Base-by-base conservation (phyloP, 495 filamentous ascomycete species). In the Penicillium alfredii region DNA sequence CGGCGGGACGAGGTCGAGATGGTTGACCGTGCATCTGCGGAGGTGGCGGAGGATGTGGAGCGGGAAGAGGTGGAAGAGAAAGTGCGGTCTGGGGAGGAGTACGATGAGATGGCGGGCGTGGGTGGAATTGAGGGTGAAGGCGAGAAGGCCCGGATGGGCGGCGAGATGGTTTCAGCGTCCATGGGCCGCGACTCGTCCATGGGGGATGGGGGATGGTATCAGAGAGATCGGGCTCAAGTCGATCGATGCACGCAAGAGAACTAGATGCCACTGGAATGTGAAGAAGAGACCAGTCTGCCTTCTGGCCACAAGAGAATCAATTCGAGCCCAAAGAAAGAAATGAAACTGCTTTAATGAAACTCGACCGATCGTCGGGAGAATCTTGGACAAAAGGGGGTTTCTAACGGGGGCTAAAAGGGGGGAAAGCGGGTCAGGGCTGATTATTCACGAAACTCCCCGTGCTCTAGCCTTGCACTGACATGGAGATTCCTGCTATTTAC, bases 11-110 rank as follows among this genome's bases (percentile, higher is more conserved):
- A 79, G 55, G 50, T 70, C 66, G 64, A 80, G 53, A 68, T 74
- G 49, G 62, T 73, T 26, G 65, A 76, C 29, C 73, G 60, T 20
- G 69, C 71, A 46, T 65, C 63, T 31, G 55, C 51, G 34, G 77
- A 75, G 21, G 77, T 77, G 23, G 65, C 68, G 12, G 82, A 84
- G 15, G 77, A 72, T 28, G 79, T 74, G 31, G 83, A 89, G 22
- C 69, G 65, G 16, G 81, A 83, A 14, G 88, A 93, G 20, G 77
- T 73, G 30, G 82, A 81, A 24, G 88, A 94, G 40, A 88, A 71
- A 39, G 80, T 84, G 20, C 86, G 80, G 37, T 78, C 80, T 33
- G 81, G 75, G n/a, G 68, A 71, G 30, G 73, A 80, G 39, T 72
- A 71, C 16, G 77, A 69, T 10, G 75, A 73, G 31, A 87, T 69